Conservation (phyloP, 75 land plant species). For the Selaginella tamariscina region DNA sequence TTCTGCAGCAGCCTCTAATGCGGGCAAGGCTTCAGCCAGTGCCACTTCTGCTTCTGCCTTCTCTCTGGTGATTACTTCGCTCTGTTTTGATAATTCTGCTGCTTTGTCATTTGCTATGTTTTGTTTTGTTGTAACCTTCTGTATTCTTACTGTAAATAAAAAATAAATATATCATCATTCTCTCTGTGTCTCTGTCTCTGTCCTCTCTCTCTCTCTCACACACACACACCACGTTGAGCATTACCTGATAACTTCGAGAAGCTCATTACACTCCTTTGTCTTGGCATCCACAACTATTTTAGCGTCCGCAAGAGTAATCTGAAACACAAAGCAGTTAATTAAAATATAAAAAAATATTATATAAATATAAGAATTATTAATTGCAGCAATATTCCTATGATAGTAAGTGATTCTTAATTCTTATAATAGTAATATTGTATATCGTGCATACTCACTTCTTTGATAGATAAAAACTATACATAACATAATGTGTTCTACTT, state of each 20-base stretch:
- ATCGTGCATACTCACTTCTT: too few species aligned
- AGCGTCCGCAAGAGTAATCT: conserved; percentile 30
- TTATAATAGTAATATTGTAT: too few species aligned
- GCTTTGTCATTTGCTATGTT: conserved; percentile 25
- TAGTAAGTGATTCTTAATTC: too few species aligned
- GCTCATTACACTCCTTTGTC: conserved; percentile 24
- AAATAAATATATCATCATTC: not conserved
- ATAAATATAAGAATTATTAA: too few species aligned
- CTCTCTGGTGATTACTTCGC: conserved; percentile 20
- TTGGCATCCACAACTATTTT: conserved; percentile 31
- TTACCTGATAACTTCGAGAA: conserved; percentile 29
- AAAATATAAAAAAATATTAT: too few species aligned
- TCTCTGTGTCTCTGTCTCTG: too few species aligned
- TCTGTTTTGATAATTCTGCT: conserved; percentile 20
- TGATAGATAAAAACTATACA: too few species aligned
- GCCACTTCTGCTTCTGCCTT: conserved; percentile 30
- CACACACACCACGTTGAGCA: not conserved
- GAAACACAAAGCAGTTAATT: not conserved
- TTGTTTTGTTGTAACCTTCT: conserved; percentile 19
- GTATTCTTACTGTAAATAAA: conserved; percentile 21
- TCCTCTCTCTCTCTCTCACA: too few species aligned
- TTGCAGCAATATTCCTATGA: not conserved
- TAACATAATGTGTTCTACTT: too few species aligned
- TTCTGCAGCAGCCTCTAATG: conserved; percentile 30
- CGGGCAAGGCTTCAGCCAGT: conserved; percentile 26